Evolutionary conservation across 2,329 filamentous ascomycete genomes (phyloP), one percentile per base, ranked within the genome.

Genomic region (Periconia sp.): DNA sequence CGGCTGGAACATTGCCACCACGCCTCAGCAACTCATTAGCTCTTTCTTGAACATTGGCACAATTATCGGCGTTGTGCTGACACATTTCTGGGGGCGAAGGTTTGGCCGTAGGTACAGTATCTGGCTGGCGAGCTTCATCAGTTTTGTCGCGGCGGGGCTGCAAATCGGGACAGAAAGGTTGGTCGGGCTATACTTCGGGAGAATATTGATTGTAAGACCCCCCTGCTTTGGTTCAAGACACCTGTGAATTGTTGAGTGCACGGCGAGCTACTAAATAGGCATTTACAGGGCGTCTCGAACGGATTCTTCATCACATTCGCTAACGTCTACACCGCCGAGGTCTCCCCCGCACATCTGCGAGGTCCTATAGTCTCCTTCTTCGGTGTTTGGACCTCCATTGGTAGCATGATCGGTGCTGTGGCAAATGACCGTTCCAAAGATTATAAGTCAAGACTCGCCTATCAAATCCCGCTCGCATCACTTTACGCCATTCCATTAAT

Each of bases 221-320:
- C 10, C 30, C 10, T 10, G 8, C 4, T 26, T 3, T n/a, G n/a
- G n/a, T n/a, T n/a, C n/a, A n/a, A n/a, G n/a, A n/a, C n/a, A n/a
- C n/a, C n/a, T n/a, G n/a, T n/a, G n/a, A 13, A 13, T 28, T 18
- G n/a, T 22, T 2, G 10, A 26, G n/a, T 12, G 19, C 2, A 18
- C 8, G 8, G 9, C 8, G 18, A 9, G 11, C 4, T 12, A 34
- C 13, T 33, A 24, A 34, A 12, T 19, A 11, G 24, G 3, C 4
- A 18, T 3, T n/a, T 39, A 17, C 23, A 52, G 16, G 52, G 52
- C 13, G 43, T 55, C 10, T 47, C 52, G 4, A 56, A 56, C 23
- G 52, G 52, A 5, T 73, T 78, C 53, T 73, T 80, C 56, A 78
- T 81, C 73, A 80, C 78, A 3, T 80, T 75, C 48, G 73, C 72